These are phyloP conservation scores for Salix suchowensis DNA, from an alignment of 345 rosid genomes.

Conservation along the genomic window DNA sequence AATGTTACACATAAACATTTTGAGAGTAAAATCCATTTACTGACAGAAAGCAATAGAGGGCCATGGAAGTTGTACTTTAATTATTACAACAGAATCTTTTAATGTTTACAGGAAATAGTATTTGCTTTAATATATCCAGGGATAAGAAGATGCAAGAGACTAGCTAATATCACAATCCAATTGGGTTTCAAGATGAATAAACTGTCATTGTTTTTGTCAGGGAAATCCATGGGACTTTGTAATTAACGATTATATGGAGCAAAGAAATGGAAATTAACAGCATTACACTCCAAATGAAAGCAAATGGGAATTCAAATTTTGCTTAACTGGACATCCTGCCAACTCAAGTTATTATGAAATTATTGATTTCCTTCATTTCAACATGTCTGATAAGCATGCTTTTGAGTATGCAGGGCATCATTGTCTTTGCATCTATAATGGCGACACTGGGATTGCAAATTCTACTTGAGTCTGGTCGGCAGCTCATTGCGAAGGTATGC, in stretches of 20 bases:
- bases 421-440: slow-evolving; percentile 42
- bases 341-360: not conserved
- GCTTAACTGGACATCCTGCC: not conserved
- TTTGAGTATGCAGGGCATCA: slow-evolving; percentile 19
- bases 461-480: slow-evolving; percentile 32
- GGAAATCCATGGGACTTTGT: not conserved
- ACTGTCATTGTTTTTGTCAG: not conserved
- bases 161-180: not conserved
- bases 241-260: not conserved
- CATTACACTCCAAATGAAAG: not conserved
- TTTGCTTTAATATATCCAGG: not conserved
- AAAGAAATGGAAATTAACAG: not conserved
- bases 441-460: slow-evolving; percentile 40
- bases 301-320: not conserved
- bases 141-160: not conserved
- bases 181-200: not conserved
- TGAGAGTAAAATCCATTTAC: no score
- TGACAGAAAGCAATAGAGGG: not conserved
- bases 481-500: slow-evolving; percentile 27
- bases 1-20: no score
- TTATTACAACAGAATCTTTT: no score
- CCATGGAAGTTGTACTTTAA: not conserved
- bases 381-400: not conserved
- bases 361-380: not conserved
- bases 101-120: not conserved